Evolutionary conservation across 2,329 filamentous ascomycete species (phyloP).

Genomic region (Tolypocladium inflatum): DNA sequence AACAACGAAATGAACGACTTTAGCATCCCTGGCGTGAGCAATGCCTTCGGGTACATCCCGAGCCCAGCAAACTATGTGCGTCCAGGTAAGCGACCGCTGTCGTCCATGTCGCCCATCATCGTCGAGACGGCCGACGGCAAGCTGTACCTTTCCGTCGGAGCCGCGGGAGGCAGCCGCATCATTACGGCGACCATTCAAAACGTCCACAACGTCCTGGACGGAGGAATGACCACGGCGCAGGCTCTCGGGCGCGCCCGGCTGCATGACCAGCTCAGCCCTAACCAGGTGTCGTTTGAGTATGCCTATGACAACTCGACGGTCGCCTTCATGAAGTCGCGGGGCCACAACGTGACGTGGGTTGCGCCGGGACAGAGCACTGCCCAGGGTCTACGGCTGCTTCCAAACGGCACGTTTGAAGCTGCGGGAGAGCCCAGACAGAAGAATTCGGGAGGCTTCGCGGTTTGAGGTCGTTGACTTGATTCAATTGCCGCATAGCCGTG

Average conservation of each 20-base stretch:
- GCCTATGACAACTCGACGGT: conserved; percentile 61
- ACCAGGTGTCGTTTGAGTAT: conserved; percentile 60
- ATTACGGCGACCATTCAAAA: conserved; percentile 77
- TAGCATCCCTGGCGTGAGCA: conserved; percentile 60
- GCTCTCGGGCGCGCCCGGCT: conserved; percentile 61
- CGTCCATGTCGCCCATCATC: conserved; percentile 69
- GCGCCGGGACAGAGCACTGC: conserved; percentile 57
- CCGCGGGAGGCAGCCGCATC: conserved; percentile 77
- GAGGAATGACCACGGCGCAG: conserved; percentile 46
- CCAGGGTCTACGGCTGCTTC: conserved; percentile 58
- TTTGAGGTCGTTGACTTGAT: conserved; percentile 16
- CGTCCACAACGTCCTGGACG: conserved; percentile 65
- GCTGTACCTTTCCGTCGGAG: conserved; percentile 64
- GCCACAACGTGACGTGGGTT: conserved; percentile 69
- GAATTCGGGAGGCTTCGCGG: conserved; percentile 58
- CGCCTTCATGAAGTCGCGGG: conserved; percentile 52
- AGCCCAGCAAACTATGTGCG: conserved; percentile 65
- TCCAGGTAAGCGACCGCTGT: conserved; percentile 69
- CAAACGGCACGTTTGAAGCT: conserved; percentile 64
- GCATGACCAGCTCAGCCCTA: conserved; percentile 75
- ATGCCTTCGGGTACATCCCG: conserved; percentile 70
- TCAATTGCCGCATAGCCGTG: too few relatives aligned
- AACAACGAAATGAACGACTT: conserved; percentile 62
- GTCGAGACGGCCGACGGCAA: conserved; percentile 59
- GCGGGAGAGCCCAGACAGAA: conserved; percentile 73